Percentiles rank a stretch among this genome's conserved stretches.
Evolutionary conservation across 1,139 yeast species (phyloP).

Genomic region (Debaryomyces sp.): DNA sequence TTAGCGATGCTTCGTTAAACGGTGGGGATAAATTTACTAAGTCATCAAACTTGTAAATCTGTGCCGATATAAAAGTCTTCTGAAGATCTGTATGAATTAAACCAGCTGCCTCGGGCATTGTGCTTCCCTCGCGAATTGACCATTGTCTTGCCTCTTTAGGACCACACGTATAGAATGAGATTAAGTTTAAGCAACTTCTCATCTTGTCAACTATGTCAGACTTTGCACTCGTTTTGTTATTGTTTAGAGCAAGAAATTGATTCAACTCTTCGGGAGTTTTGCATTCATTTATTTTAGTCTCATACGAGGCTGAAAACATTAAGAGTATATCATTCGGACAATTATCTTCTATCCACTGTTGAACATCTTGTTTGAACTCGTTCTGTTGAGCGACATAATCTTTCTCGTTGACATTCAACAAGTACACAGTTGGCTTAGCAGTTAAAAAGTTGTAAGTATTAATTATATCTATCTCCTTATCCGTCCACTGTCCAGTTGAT

Average conservation of each 20-base stretch:
- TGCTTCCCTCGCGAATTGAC: slow-evolving; percentile 78
- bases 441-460: slow-evolving; percentile 65
- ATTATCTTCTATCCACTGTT: slow-evolving; percentile 55
- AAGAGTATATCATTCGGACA: slow-evolving; percentile 59
- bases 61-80: slow-evolving; percentile 81
- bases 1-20: slow-evolving; percentile 47
- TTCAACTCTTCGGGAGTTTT: slow-evolving; percentile 21
- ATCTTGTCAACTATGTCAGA: slow-evolving; percentile 57
- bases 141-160: slow-evolving; percentile 90
- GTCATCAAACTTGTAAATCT: slow-evolving; percentile 85
- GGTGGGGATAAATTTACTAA: slow-evolving; percentile 38
- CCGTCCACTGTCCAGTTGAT: slow-evolving; percentile 50
- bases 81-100: slow-evolving; percentile 88
- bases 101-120: slow-evolving; percentile 93
- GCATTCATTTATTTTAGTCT: slow-evolving; percentile 40
- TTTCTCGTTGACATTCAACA: slow-evolving; percentile 60
- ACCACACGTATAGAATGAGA: slow-evolving; percentile 92
- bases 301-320: slow-evolving; percentile 63
- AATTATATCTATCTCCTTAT: slow-evolving; percentile 57
- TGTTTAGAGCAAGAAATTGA: slow-evolving; percentile 16
- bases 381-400: slow-evolving; percentile 52
- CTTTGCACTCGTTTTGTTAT: slow-evolving; percentile 36
- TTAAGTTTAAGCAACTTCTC: slow-evolving; percentile 68
- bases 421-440: slow-evolving; percentile 67
- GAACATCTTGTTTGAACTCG: slow-evolving; percentile 46